These are phyloP conservation scores for Pichia kluyveri DNA, from an alignment of 805 yeast species.

Conservation along the genomic window DNA sequence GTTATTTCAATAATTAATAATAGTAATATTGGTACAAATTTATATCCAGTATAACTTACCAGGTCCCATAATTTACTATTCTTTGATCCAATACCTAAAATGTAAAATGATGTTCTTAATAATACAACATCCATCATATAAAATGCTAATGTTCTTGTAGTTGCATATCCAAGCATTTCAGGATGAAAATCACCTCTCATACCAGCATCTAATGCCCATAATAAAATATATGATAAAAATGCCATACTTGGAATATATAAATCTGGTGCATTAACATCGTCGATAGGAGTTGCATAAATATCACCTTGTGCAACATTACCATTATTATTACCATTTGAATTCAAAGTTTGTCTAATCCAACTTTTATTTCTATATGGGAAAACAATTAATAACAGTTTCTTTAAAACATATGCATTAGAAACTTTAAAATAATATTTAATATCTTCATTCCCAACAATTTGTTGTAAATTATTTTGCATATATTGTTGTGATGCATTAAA, in stretches of 20 bases:
- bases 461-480: constrained; percentile 60
- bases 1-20: constrained; percentile 41
- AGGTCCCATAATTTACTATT: constrained; percentile 57
- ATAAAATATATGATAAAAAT: constrained; percentile 72
- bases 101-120: constrained; percentile 74
- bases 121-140: constrained; percentile 66
- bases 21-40: constrained; percentile 73
- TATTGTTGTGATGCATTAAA: constrained; percentile 74
- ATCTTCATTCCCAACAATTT: constrained; percentile 42
- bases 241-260: constrained; percentile 95
- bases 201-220: constrained; percentile 81
- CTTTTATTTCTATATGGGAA: constrained; percentile 81
- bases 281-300: constrained; percentile 64
- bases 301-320: constrained; percentile 15
- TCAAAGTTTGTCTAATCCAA: constrained; percentile 57
- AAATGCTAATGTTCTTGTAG: constrained; percentile 80
- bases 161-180: constrained; percentile 76
- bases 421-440: constrained; percentile 87
- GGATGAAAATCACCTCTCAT: constrained; percentile 88
- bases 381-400: constrained; percentile 62
- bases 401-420: constrained; percentile 75
- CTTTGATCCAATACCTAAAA: constrained; percentile 61
- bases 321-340: constrained; percentile 23
- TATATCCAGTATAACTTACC: constrained; percentile 86
- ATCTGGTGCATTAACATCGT: constrained; percentile 93